Base-by-base conservation (phyloP, 2,329 filamentous ascomycete genomes). In the Penicillium verrucosum region DNA sequence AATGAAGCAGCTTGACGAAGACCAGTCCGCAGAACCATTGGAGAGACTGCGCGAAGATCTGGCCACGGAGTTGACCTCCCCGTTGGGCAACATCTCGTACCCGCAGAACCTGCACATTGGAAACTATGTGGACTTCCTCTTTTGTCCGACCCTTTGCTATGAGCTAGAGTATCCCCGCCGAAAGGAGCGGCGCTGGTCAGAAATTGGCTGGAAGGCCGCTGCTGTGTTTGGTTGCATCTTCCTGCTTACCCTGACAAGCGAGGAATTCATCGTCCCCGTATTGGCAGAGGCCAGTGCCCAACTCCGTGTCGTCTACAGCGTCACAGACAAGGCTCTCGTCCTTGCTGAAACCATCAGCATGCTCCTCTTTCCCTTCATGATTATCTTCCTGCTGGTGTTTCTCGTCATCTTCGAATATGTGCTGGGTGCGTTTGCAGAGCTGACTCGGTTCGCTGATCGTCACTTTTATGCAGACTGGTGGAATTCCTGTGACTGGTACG, bases 331-430 rank as follows among this genome's bases (percentile, higher is more conserved):
- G 54, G 80, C 85, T 3, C 83, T 99, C 58, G 86, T 97, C 63
- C 82, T 99, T 25, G 85, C 89, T 29, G 94, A 97, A 79, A 92
- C 89, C 14, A 92, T 96, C 70, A 93, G 89, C 56, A 87, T 90
- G 80, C 85, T 99, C 18, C 83, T 99, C 23, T 97, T 97, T 75
- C 94, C 94, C 3, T 99, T 97, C 75, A 97, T 97, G 90, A 82
- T 97, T 59, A 96, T 88, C 4, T 95, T 97, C 73, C 80, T 97
- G 5, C 85, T 97, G 46, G 92, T 97, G 54, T 99, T 99, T 79
- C 86, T 99, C 57, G 92, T 97, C 73, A 97, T 97, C 68, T 99
- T 97, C 74, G 94, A 99, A 74, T 99, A 97, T 74, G 84, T 96
- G 11, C 85, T 97, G 34, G 94, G 93, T 56, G 92, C 92, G 46